Conservation (phyloP, 768 basidiomycete species). For the Mycena galericulata region DNA sequence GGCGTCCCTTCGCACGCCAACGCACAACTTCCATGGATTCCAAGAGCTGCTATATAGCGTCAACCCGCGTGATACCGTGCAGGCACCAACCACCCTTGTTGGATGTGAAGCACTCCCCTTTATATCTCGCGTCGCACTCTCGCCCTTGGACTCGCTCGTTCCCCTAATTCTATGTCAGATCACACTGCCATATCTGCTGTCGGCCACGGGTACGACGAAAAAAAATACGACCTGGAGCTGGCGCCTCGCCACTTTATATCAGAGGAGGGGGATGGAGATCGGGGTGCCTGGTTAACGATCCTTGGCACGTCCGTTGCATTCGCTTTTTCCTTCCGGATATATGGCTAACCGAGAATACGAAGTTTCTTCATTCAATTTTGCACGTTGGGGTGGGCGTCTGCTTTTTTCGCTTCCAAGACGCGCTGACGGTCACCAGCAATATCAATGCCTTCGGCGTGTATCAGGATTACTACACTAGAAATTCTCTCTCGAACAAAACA, state of each 20-base stretch:
- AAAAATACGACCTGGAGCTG: constrained; percentile 25
- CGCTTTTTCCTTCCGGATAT: background rate
- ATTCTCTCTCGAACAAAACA: constrained; percentile 22
- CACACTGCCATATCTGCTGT: constrained; percentile 12
- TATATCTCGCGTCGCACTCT: constrained; percentile 7
- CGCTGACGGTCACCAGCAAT: constrained; percentile 6
- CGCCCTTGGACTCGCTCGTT: background rate
- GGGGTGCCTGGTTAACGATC: constrained; percentile 22
- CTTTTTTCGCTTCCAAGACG: background rate
- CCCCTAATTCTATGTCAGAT: constrained; percentile 18
- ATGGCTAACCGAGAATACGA: background rate
- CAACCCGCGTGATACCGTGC: constrained; percentile 18
- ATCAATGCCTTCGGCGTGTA: constrained; percentile 28
- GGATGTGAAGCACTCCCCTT: background rate
- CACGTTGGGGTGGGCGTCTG: constrained; percentile 18
- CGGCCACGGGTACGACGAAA: constrained; percentile 10
- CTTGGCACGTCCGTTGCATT: constrained; percentile 24
- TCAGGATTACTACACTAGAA: constrained; percentile 29
- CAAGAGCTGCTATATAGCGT: constrained; percentile 26
- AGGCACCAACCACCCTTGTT: constrained; percentile 9
- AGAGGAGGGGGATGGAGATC: constrained; percentile 3
- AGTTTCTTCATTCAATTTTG: constrained; percentile 32
- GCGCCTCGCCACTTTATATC: background rate
- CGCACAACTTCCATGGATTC: constrained; percentile 17
- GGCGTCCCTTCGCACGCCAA: constrained; percentile 27